Evolutionary conservation across 495 filamentous ascomycete genomes (phyloP).

Genomic region (Penicillium simplicissimum): DNA sequence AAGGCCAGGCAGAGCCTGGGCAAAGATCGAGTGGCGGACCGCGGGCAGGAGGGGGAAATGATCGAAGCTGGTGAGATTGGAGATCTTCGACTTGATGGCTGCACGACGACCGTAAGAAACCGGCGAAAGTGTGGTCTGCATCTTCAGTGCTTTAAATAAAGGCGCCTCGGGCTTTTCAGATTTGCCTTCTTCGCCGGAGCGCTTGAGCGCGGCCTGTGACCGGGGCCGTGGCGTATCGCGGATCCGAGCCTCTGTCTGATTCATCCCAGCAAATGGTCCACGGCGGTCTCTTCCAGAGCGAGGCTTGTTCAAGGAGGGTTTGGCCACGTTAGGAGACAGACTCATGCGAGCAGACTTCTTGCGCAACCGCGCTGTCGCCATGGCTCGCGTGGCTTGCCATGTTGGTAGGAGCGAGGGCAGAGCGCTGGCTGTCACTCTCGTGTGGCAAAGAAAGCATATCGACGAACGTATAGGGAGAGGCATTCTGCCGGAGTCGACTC

Average conservation of each 20-base stretch:
- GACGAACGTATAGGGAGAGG: constrained; percentile 35
- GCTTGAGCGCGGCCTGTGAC: constrained; percentile 43
- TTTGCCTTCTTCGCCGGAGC: constrained; percentile 36
- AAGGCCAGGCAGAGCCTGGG: constrained; percentile 71
- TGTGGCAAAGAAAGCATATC: constrained; percentile 45
- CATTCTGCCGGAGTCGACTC: constrained; percentile 32
- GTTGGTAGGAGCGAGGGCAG: constrained; percentile 19
- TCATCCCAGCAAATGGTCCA: constrained; percentile 79
- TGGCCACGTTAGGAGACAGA: constrained; percentile 72
- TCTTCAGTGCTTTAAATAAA: constrained; percentile 84
- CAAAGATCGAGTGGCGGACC: constrained; percentile 69
- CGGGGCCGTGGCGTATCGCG: constrained; percentile 38
- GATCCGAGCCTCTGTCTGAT: constrained; percentile 68
- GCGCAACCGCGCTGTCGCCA: constrained; percentile 42
- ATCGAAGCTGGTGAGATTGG: constrained; percentile 72
- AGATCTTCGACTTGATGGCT: constrained; percentile 67
- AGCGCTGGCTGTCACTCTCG: constrained; percentile 25
- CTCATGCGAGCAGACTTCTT: constrained; percentile 70
- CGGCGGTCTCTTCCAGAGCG: constrained; percentile 37
- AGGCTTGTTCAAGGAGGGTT: constrained; percentile 46
- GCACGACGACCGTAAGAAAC: constrained; percentile 72
- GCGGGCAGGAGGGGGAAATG: constrained; percentile 72
- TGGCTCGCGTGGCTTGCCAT: constrained; percentile 41
- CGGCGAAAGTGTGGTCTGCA: constrained; percentile 77
- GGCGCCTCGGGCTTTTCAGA: constrained; percentile 46